A percentile compares a stretch with the other conserved stretches of the same genome.
Evolutionary conservation across 1,139 yeast species (phyloP).

Genomic region (Groenewaldozyma sp.): DNA sequence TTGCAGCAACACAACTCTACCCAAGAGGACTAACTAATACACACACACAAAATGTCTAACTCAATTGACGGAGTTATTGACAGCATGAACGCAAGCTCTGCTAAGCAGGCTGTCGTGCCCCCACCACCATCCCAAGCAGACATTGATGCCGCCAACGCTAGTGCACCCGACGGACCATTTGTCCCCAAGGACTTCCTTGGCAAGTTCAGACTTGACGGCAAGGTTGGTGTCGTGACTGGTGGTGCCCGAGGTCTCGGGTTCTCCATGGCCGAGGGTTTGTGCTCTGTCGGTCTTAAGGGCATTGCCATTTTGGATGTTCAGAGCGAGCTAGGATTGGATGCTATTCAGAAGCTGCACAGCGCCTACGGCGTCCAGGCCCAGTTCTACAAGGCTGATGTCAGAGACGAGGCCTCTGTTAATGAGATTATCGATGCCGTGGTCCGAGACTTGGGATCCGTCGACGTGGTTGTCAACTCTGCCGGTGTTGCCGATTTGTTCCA

Average conservation of each 20-base stretch:
- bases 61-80: no score
- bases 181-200: conserved; percentile 31
- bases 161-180: conserved; percentile 28
- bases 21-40: no score
- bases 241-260: conserved; percentile 64
- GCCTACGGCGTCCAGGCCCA: conserved; percentile 53
- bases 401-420: conserved; percentile 46
- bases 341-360: conserved; percentile 43
- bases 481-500: conserved; percentile 76
- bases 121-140: conserved; percentile 33
- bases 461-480: conserved; percentile 61
- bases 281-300: conserved; percentile 65
- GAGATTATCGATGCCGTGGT: conserved; percentile 43
- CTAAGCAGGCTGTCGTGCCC: conserved; percentile 32
- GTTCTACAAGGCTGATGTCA: conserved; percentile 59
- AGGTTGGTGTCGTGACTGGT: conserved; percentile 59
- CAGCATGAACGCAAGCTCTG: conserved; percentile 16
- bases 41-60: no score
- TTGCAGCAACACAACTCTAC: no score
- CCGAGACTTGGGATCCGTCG: conserved; percentile 53
- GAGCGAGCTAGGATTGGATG: conserved; percentile 38
- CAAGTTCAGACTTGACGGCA: conserved; percentile 55
- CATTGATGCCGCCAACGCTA: conserved; percentile 30
- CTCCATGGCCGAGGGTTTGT: conserved; percentile 54
- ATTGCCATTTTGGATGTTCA: conserved; percentile 41